Evolutionary conservation across 192 early-diverging fungal genomes (phyloP).

Genomic region (Coemansia sp.): DNA sequence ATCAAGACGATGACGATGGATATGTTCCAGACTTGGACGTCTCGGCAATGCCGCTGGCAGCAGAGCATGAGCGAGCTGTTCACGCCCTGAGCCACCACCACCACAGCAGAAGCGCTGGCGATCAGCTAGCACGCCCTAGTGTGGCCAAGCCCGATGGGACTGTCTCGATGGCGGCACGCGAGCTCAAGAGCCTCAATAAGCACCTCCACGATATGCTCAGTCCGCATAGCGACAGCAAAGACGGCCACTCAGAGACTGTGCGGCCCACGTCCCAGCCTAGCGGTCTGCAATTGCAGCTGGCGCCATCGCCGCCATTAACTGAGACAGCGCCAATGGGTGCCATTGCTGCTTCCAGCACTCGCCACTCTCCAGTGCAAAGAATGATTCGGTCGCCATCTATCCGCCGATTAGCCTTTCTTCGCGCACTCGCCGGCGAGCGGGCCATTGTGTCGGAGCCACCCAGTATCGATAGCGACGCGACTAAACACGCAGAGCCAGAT

Average conservation of each 20-base stretch:
- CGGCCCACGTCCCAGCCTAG: constrained; percentile 4
- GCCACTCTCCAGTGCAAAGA: constrained; percentile 10
- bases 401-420: constrained; percentile 25
- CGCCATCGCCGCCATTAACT: neutral
- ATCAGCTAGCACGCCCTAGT: neutral
- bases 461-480: neutral
- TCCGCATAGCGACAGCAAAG: constrained; percentile 7
- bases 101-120: neutral
- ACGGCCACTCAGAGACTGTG: neutral
- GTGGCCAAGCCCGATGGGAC: neutral
- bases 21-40: constrained; percentile 20
- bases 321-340: neutral
- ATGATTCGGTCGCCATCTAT: constrained; percentile 26
- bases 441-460: neutral
- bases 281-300: neutral
- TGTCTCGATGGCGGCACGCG: neutral
- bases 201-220: constrained; percentile 35
- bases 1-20: constrained; percentile 2
- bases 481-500: neutral
- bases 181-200: constrained; percentile 26
- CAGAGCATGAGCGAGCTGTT: constrained; percentile 5
- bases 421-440: constrained; percentile 13
- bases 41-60: neutral
- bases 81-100: neutral
- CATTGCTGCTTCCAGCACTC: neutral